Percentiles rank a stretch among this genome's conserved stretches.
Conservation (phyloP, 257 asterid species). For the Solanum paucissectum region DNA sequence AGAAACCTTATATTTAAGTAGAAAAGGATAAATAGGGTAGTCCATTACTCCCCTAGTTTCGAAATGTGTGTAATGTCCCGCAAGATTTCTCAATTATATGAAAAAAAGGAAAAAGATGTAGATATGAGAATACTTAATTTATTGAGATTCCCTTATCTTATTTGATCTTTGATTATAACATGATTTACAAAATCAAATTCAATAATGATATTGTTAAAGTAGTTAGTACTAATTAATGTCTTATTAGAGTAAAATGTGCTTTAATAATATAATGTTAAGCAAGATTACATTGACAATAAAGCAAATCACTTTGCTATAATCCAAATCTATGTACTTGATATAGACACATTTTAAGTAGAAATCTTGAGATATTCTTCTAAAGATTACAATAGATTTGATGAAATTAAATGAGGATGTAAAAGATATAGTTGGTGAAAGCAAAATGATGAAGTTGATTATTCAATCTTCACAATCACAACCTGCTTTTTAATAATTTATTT, state of each 20-base stretch:
- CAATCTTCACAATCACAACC: constrained; percentile 8
- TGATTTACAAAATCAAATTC: background rate
- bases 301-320: background rate
- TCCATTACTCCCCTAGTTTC: background rate
- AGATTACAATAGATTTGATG: background rate
- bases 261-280: background rate
- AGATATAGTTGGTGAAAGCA: constrained; percentile 34
- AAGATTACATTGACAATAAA: background rate
- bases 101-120: background rate
- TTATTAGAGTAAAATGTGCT: background rate
- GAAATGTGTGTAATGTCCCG: background rate
- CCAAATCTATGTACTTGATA: background rate
- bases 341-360: background rate
- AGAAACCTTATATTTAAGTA: background rate
- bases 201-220: background rate
- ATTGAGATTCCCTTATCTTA: background rate
- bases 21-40: accelerated
- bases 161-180: background rate
- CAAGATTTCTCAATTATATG: background rate
- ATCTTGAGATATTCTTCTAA: background rate
- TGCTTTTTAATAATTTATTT: background rate
- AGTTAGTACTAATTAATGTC: background rate
- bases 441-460: constrained; percentile 18
- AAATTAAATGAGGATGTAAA: background rate
- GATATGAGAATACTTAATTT: background rate